phyloP scores from a whole-genome alignment of 2,329 filamentous ascomycete genomes.

The Paecilomyces sp. region DNA sequence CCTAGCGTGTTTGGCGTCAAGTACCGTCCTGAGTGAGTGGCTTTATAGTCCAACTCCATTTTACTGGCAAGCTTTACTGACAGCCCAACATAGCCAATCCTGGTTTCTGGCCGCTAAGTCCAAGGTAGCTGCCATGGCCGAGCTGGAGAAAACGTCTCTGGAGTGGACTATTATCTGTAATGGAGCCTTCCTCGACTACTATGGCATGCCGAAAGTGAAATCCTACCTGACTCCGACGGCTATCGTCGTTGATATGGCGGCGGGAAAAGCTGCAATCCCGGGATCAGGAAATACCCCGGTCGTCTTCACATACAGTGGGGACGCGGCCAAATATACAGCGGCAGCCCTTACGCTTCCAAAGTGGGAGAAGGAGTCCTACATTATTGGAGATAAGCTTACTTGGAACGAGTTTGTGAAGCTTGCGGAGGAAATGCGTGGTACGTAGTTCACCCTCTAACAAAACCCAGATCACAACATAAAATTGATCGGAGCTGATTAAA shows the following conservation, averaged over 20 bases:
- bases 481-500: too few species aligned
- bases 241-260: conserved; percentile 11
- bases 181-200: conserved; percentile 15
- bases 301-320: conserved; percentile 15
- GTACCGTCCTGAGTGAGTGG: background rate
- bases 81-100: background rate
- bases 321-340: conserved; percentile 16
- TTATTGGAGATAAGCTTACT: conserved; percentile 17
- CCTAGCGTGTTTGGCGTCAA: conserved; percentile 12
- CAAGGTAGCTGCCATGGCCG: background rate
- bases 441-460: background rate
- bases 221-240: conserved; percentile 10
- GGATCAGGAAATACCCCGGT: conserved; percentile 12
- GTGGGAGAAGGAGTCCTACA: conserved; percentile 11
- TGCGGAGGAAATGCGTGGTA: conserved; percentile 13
- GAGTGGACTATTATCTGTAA: conserved; percentile 13
- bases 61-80: too few species aligned
- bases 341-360: conserved; percentile 7
- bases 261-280: conserved; percentile 14
- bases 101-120: background rate
- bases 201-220: conserved; percentile 8
- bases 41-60: background rate
- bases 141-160: conserved; percentile 2
- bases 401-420: conserved; percentile 17
- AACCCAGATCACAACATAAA: too few species aligned